Conservation (phyloP, 305 asterid genomes). For the Ajuga reptans region DNA sequence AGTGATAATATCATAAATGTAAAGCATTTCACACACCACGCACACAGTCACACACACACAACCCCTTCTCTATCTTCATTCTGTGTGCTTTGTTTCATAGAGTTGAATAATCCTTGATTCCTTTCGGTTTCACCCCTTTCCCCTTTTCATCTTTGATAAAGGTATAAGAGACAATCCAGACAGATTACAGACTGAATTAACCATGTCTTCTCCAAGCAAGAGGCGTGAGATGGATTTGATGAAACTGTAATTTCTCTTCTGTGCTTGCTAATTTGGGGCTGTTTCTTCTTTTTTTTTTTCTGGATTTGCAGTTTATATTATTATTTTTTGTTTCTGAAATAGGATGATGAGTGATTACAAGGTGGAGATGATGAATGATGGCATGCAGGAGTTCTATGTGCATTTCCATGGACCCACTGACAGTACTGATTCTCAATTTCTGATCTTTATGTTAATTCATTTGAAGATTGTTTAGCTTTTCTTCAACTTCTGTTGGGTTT, state of each 20-base stretch:
- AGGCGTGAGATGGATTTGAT: slow-evolving; percentile 57
- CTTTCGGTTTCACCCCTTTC: slow-evolving; percentile 9
- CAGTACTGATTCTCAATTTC: slow-evolving; percentile 27
- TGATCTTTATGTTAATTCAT: slow-evolving; percentile 16
- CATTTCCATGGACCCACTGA: slow-evolving; percentile 55
- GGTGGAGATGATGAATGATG: slow-evolving; percentile 67
- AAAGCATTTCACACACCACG: background rate
- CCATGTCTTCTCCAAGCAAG: slow-evolving; percentile 57
- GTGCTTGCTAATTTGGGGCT: background rate
- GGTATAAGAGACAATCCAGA: background rate
- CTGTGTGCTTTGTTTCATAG: slow-evolving; percentile 10
- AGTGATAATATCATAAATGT: background rate
- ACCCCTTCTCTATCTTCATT: slow-evolving; percentile 21
- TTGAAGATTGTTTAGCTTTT: background rate
- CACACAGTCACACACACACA: background rate
- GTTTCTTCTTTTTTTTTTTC: background rate
- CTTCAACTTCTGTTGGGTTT: slow-evolving; percentile 24
- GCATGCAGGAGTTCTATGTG: slow-evolving; percentile 55
- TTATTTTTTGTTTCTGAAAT: too few species aligned
- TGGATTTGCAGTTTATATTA: background rate
- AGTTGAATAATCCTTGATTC: slow-evolving; percentile 19
- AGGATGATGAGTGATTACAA: slow-evolving; percentile 71
- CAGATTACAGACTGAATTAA: slow-evolving; percentile 1
- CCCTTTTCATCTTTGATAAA: background rate
- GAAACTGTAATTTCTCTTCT: slow-evolving; percentile 34